These are phyloP conservation scores for Neoboletus brunneissimus DNA, from an alignment of 768 basidiomycete species.

Conservation along the genomic window DNA sequence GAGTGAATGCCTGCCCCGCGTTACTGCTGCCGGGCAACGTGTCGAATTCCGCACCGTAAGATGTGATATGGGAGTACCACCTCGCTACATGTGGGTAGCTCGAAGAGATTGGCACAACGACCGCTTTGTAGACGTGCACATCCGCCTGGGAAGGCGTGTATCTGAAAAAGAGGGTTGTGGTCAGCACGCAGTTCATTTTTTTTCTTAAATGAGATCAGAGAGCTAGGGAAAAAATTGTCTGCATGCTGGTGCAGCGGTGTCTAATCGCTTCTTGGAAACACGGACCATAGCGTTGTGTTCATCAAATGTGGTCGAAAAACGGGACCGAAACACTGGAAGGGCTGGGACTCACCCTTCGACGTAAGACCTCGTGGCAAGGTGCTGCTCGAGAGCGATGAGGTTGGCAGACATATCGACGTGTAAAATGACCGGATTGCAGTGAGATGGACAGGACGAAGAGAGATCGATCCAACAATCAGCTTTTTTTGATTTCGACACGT, in stretches of 20 bases:
- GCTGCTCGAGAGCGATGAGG: conserved; percentile 73
- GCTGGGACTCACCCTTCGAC: conserved; percentile 76
- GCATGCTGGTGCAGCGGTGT: conserved; percentile 80
- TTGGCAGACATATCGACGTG: conserved; percentile 57
- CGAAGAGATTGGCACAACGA: conserved; percentile 63
- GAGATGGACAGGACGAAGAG: conserved; percentile 31
- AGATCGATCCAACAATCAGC: conserved; percentile 21
- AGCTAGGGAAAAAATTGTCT: conserved; percentile 68
- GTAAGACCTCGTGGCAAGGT: conserved; percentile 86
- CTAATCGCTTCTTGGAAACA: conserved; percentile 96
- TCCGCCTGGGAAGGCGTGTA: conserved; percentile 94
- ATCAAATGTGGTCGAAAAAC: conserved; percentile 43
- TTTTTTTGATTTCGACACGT: conserved; percentile 17
- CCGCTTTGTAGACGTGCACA: conserved; percentile 84
- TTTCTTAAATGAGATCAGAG: conserved; percentile 49
- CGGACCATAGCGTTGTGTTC: conserved; percentile 87
- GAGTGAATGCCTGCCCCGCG: conserved; percentile 72
- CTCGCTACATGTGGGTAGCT: conserved; percentile 72
- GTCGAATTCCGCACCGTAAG: conserved; percentile 74
- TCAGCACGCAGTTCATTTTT: conserved; percentile 6
- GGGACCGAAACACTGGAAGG: conserved; percentile 1
- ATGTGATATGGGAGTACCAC: conserved; percentile 95
- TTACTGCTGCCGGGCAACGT: conserved; percentile 83
- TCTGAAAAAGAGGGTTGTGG: conserved; percentile 38
- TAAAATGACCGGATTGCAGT: conserved; percentile 1